phyloP scores from a whole-genome alignment of 2,329 filamentous ascomycete species.

The Phialophora verrucosa region DNA sequence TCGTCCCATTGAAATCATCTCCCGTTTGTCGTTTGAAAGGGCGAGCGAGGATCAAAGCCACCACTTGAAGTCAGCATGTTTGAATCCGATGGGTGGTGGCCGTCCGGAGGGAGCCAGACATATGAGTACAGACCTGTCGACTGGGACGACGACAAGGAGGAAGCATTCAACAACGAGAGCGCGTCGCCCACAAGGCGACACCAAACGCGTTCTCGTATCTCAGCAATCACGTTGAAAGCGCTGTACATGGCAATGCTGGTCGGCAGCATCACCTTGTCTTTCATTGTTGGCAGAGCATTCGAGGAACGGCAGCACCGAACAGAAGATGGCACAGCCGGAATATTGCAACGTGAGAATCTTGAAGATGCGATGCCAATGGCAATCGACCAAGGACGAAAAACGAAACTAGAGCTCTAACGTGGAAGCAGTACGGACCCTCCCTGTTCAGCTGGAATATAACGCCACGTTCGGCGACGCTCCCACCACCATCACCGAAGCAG shows the following conservation, averaged over 20 bases:
- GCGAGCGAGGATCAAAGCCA: too few relatives aligned
- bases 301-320: not conserved
- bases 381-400: not conserved
- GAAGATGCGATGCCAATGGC: not conserved
- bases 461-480: constrained; percentile 6
- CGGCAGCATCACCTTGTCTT: not conserved
- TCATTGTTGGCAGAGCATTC: not conserved
- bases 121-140: not conserved
- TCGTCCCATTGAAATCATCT: too few relatives aligned
- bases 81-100: not conserved
- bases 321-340: not conserved
- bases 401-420: not conserved
- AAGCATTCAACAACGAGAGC: not conserved
- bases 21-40: too few relatives aligned
- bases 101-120: not conserved
- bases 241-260: not conserved
- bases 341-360: not conserved
- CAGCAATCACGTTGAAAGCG: not conserved
- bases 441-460: constrained; percentile 4
- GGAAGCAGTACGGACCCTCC: not conserved
- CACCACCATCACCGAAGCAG: not conserved
- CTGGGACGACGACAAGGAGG: not conserved
- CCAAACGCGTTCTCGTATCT: not conserved
- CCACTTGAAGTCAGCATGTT: not conserved
- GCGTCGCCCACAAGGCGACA: not conserved